These are phyloP conservation scores for Inonotus hispidus DNA, from an alignment of 1,284 basidiomycete species.

Conservation along the genomic window DNA sequence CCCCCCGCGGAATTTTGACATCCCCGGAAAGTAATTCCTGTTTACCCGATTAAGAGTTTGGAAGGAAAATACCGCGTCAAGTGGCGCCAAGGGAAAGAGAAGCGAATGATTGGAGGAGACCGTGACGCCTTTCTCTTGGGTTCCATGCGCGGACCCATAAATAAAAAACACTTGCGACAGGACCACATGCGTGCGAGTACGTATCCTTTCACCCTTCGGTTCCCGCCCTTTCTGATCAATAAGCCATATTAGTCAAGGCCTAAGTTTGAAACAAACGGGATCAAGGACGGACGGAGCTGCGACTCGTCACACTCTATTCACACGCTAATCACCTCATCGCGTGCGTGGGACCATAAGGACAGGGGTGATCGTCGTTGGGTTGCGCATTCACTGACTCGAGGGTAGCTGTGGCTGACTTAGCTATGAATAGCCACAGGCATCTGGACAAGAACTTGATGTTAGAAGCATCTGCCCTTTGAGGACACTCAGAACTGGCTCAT, in stretches of 20 bases:
- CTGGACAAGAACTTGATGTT: background rate
- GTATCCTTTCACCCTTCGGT: background rate
- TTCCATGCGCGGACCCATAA: background rate
- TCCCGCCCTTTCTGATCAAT: background rate
- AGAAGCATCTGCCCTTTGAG: no score
- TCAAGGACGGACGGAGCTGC: background rate
- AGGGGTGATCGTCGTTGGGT: constrained; percentile 1
- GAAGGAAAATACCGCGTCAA: background rate
- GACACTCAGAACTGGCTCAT: background rate
- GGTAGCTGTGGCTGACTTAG: background rate
- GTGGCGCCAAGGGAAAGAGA: background rate
- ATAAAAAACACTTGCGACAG: background rate
- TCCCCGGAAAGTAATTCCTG: background rate
- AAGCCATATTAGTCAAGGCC: background rate
- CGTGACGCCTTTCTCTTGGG: background rate
- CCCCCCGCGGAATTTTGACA: constrained; percentile 2
- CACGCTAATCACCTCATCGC: background rate
- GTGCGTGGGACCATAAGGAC: background rate
- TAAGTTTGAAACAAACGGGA: background rate
- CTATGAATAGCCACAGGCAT: background rate
- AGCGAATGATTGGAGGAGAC: background rate
- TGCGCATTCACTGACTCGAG: background rate
- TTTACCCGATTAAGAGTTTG: background rate
- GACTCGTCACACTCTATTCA: background rate
- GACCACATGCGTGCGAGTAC: background rate